Evolutionary conservation across 2,329 filamentous ascomycete genomes (phyloP), one percentile per base, ranked within the genome.

Genomic region (Hypoxylon sp.): DNA sequence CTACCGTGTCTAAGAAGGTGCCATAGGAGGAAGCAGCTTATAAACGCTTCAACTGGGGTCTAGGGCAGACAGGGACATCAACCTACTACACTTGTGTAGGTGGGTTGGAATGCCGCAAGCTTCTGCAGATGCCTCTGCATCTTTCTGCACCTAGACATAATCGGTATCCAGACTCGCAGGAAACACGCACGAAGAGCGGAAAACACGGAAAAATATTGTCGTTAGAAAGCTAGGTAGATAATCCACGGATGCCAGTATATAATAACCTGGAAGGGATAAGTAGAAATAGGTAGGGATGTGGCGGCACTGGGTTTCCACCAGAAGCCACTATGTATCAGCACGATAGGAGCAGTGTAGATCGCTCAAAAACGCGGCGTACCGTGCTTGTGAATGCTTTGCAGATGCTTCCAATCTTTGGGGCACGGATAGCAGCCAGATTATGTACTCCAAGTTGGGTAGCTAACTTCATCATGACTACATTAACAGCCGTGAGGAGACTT

Each of bases 291-390:
- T 46, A 40, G 42, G 45, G 49, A 54, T 60, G 59, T 49, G 38
- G 36, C 30, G 40, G 24, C 52, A 42, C n/a, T n/a, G 24, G 11
- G 4, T 12, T 61, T 52, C 65, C 65, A 61, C 61, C 49, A 52
- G 48, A 62, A 61, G 38, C 50, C 22, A 65, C 58, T 26, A 26
- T 6, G n/a, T 18, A 52, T 42, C 30, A n/a, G 26, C 26, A 24
- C 61, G 63, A 61, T 59, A 66, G 38, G 51, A 44, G 28, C 36
- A 46, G 14, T 52, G 66, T 52, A 68, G 66, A 68, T 68, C 63
- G 12, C 20, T 57, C 33, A 53, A 68, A 66, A 68, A 63, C 56
- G 66, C 66, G 66, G 66, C 66, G 66, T 68, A 63, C 63, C 40
- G 49, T 61, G 45, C 59, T 57, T n/a, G 58, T 56, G 45, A 51